These are phyloP conservation scores for Pinus taeda DNA, from an alignment of 75 land plant species.

Conservation along the genomic window DNA sequence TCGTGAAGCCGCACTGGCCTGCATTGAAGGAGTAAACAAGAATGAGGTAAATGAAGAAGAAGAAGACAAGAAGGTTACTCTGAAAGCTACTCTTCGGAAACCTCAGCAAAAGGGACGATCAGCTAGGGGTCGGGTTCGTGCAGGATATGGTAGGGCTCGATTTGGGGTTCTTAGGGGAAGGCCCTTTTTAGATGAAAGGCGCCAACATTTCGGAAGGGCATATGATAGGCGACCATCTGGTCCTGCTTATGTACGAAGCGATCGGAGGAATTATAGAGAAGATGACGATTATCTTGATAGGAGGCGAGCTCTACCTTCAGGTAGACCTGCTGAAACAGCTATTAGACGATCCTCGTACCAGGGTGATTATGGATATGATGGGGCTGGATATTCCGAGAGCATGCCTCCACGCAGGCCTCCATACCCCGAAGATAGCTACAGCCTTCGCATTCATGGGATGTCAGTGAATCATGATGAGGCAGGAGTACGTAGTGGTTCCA, in stretches of 20 bases:
- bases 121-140: conserved; percentile 21
- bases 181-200: no score
- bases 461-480: conserved; percentile 3
- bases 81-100: conserved; percentile 6
- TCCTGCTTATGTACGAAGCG: no score
- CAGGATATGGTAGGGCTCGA: conserved; percentile 11
- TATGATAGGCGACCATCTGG: no score
- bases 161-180: not conserved
- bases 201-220: no score
- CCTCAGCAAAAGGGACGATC: not conserved
- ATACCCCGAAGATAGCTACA: conserved; percentile 5
- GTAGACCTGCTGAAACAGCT: conserved; percentile 5
- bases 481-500: not conserved
- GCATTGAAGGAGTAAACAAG: no score
- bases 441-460: not conserved
- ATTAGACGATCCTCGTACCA: not conserved
- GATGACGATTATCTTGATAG: not conserved
- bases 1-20: no score
- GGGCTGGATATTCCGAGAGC: no score
- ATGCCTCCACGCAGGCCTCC: no score
- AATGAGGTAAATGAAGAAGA: no score
- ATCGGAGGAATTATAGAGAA: no score
- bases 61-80: no score
- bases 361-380: not conserved
- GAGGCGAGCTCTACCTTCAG: not conserved